Evolutionary conservation across 2,329 filamentous ascomycete species (phyloP).

Genomic region (Cladophialophora chaetospira): DNA sequence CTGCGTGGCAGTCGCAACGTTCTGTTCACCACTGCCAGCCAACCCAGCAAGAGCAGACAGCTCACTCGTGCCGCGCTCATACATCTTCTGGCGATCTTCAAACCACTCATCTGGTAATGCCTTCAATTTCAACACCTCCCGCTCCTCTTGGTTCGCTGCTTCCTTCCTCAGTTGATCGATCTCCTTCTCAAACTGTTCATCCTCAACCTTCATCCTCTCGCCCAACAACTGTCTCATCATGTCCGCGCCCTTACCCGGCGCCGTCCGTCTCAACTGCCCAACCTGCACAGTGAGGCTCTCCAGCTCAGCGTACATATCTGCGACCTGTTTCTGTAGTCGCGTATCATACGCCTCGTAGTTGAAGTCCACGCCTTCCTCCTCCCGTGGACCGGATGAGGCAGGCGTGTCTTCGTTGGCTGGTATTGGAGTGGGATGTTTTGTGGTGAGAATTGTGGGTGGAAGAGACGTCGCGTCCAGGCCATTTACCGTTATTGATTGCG

Average conservation of each 20-base stretch:
- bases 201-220: conserved; percentile 41
- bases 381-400: conserved; percentile 1
- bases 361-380: conserved; percentile 46
- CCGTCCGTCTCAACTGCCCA: conserved; percentile 48
- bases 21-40: conserved; percentile 24
- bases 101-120: conserved; percentile 33
- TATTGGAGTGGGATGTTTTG: background rate
- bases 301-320: conserved; percentile 49
- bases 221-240: conserved; percentile 42
- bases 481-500: conserved; percentile 51
- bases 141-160: background rate
- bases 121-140: conserved; percentile 26
- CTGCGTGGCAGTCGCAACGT: conserved; percentile 32
- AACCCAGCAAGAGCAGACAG: conserved; percentile 43
- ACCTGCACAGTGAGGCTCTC: conserved; percentile 51
- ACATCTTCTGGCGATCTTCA: conserved; percentile 47
- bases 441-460: conserved; percentile 8
- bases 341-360: conserved; percentile 49
- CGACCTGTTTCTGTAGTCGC: conserved; percentile 45
- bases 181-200: conserved; percentile 44
- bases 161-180: conserved; percentile 10
- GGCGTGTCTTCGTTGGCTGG: background rate
- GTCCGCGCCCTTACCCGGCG: conserved; percentile 45
- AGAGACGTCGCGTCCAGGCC: conserved; percentile 43
- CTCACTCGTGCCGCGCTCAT: conserved; percentile 44